Evolutionary conservation across 2,329 filamentous ascomycete genomes (phyloP).

Genomic region (Botrytis byssoidea): DNA sequence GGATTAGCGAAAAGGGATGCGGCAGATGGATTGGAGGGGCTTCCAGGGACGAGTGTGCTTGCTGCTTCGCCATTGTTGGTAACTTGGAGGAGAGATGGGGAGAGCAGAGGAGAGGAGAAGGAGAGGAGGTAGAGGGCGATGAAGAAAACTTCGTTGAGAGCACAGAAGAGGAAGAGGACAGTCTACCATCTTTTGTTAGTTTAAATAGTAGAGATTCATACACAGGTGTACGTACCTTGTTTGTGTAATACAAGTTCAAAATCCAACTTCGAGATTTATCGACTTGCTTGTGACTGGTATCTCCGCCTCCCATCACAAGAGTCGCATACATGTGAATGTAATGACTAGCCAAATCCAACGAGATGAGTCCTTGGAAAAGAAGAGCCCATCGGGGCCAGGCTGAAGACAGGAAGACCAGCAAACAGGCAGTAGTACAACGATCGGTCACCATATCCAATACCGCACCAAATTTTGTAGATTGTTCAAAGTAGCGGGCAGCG

Average conservation of each 20-base stretch:
- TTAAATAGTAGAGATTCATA: background rate
- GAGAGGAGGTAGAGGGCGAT: slow-evolving; percentile 96
- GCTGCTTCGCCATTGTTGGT: slow-evolving; percentile 55
- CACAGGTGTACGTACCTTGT: slow-evolving; percentile 66
- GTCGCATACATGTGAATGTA: slow-evolving; percentile 99
- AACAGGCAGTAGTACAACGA: slow-evolving; percentile 90
- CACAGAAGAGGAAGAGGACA: slow-evolving; percentile 88
- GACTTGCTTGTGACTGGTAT: slow-evolving; percentile 87
- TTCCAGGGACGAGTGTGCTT: slow-evolving; percentile 59
- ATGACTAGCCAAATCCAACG: slow-evolving; percentile 89
- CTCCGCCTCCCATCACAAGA: slow-evolving; percentile 77
- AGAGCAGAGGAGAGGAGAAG: slow-evolving; percentile 87
- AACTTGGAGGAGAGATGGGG: slow-evolving; percentile 72
- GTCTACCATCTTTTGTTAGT: slow-evolving; percentile 51
- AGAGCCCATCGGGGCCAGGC: slow-evolving; percentile 94
- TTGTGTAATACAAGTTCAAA: slow-evolving; percentile 94
- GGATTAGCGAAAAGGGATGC: slow-evolving; percentile 81
- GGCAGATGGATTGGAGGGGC: slow-evolving; percentile 66
- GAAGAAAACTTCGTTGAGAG: slow-evolving; percentile 94
- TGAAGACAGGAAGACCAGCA: slow-evolving; percentile 90
- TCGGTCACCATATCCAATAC: slow-evolving; percentile 99
- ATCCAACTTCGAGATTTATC: slow-evolving; percentile 85
- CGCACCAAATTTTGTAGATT: slow-evolving; percentile 92
- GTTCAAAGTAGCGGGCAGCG: slow-evolving; percentile 81
- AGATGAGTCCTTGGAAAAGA: slow-evolving; percentile 90